Percentiles rank a stretch among this genome's conserved stretches.
phyloP scores from a whole-genome alignment of 2,329 filamentous ascomycete genomes.

The Stagonosporopsis tanaceti region DNA sequence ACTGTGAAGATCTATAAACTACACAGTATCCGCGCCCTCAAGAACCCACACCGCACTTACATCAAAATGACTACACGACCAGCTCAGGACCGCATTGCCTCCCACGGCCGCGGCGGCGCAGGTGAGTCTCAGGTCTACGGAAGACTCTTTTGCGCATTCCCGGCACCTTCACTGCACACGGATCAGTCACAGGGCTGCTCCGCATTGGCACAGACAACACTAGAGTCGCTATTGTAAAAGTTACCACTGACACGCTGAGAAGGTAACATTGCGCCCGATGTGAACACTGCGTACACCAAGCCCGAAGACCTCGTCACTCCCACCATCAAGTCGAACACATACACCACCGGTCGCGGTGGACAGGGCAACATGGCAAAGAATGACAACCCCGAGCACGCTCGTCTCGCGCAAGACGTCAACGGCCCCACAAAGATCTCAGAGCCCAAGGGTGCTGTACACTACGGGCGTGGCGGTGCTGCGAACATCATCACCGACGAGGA shows the following conservation, averaged over 20 bases:
- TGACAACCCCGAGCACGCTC: constrained; percentile 73
- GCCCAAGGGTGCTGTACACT: constrained; percentile 67
- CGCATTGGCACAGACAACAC: background rate
- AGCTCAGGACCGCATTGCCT: constrained; percentile 51
- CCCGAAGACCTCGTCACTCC: constrained; percentile 78
- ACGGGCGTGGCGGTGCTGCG: constrained; percentile 78
- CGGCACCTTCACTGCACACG: background rate
- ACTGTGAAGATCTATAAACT: constrained; percentile 1
- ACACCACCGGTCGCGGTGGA: constrained; percentile 89
- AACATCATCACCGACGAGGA: constrained; percentile 60
- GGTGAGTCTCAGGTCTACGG: constrained; percentile 52
- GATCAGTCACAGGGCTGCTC: background rate
- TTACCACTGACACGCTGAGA: constrained; percentile 16
- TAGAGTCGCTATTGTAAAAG: background rate
- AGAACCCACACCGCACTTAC: background rate
- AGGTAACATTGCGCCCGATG: constrained; percentile 59
- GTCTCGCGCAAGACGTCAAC: constrained; percentile 83
- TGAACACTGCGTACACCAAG: constrained; percentile 43
- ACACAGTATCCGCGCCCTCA: background rate
- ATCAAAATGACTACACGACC: constrained; percentile 34
- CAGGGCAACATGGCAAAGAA: constrained; percentile 86
- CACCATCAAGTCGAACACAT: constrained; percentile 80
- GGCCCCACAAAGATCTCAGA: constrained; percentile 57
- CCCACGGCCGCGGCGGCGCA: constrained; percentile 80
- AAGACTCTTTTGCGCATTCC: background rate